Base-by-base conservation (phyloP, 495 filamentous ascomycete genomes). In the Podospora appendiculata region DNA sequence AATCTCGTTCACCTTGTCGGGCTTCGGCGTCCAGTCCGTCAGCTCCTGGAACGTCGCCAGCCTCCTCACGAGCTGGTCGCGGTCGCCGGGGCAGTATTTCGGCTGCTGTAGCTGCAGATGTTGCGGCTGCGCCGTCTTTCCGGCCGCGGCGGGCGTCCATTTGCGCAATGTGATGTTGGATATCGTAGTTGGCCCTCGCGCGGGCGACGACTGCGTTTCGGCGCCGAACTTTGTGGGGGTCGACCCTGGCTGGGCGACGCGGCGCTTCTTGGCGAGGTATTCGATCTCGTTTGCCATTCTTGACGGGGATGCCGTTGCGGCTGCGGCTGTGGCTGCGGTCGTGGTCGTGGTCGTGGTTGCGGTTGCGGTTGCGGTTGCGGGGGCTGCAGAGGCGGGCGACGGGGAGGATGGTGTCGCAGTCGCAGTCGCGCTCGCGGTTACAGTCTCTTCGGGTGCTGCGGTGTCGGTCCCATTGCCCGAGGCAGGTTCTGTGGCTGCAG, bases 21-120 rank as follows among this genome's bases (percentile, higher is more conserved):
- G 89, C 71, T 87, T 97, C 49, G 75, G 85, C 58, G 76, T 80
- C 93, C 93, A 98, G 61, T 87, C 80, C 52, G 89, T 90, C 41
- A 96, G 83, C 55, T 90, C 88, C 48, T 90, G 83, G 58, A 93
- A 98, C 1, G 91, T 93, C 55, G 85, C 85, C 42, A 98, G 72
- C 17, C 93, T 76, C 55, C 82, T 79, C 3, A 97, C 78, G 56
- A 98, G 92, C 53, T 83, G 81, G 32, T 82, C 82, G 47, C 91
- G 86, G 64, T 92, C 88, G 79, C 85, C 86, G 8, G 91, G 92
- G 48, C 84, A 83, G 65, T 91, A 97, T 48, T 58, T 59, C 2
- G 58, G 59, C 45, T 50, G 45, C 45, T 50, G 45, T 34, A 43
- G 49, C 17, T 46, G 39, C 19, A 46, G 17, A 32, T 34, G 18